A percentile compares a stretch with the other conserved stretches of the same genome.
Conservation (phyloP, 805 yeast species). For the Cyberlindnera euphorbiiphila region DNA sequence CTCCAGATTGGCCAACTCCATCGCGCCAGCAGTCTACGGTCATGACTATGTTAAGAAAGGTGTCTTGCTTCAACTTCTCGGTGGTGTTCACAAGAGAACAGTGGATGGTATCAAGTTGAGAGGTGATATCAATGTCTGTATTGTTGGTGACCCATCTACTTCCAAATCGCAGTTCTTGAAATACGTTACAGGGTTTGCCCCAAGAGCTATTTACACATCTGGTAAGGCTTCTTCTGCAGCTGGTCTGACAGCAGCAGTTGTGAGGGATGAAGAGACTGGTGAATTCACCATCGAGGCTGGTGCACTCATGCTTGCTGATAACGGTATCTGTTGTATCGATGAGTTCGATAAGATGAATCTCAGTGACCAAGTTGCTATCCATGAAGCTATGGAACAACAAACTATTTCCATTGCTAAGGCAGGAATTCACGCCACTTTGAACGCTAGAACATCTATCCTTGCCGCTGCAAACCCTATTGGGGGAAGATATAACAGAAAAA, state of each 20-base stretch:
- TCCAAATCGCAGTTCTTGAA: constrained; percentile 94
- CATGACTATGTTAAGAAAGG: constrained; percentile 95
- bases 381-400: constrained; percentile 99
- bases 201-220: constrained; percentile 93
- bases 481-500: constrained; percentile 90
- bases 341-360: constrained; percentile 98
- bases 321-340: constrained; percentile 97
- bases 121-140: constrained; percentile 94
- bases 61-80: constrained; percentile 76
- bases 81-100: constrained; percentile 94
- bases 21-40: constrained; percentile 96
- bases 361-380: constrained; percentile 95
- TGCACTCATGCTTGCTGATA: constrained; percentile 96
- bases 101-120: constrained; percentile 91
- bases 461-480: constrained; percentile 99
- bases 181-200: constrained; percentile 86
- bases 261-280: constrained; percentile 94
- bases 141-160: constrained; percentile 97
- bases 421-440: constrained; percentile 95
- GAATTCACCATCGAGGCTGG: constrained; percentile 98
- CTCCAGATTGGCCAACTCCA: constrained; percentile 76
- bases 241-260: constrained; percentile 97
- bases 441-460: constrained; percentile 91
- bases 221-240: constrained; percentile 99
- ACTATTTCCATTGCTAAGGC: constrained; percentile 98